Evolutionary conservation across 2,329 filamentous ascomycete genomes (phyloP), one percentile per base, ranked within the genome.

Genomic region (Colletotrichum plurivorum): DNA sequence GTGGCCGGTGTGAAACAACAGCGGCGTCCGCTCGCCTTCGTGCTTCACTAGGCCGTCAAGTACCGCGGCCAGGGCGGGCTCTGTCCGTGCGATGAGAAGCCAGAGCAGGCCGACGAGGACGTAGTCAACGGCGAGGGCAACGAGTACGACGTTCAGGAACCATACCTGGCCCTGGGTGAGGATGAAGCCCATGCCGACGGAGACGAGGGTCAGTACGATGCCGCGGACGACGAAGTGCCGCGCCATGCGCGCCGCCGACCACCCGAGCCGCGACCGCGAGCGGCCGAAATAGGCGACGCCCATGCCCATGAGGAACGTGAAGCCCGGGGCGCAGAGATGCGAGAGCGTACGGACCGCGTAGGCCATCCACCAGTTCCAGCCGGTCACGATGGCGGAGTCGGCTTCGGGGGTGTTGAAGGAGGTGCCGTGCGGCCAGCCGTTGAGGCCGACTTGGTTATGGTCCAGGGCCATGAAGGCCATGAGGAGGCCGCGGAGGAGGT

Each of bases 381-480:
- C 55, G 18, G 63, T 70, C 25, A 84, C 76, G 5, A 77, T 71
- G 1, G 63, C 48, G 20, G 81, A 76, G 72, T 84, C 83, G 22
- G 63, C 58, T 69, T 85, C 83, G 1, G 72, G 69, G n/a, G 71
- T 70, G n/a, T 75, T 67, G 5, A 78, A 78, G 6, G 48, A 54
- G 7, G 82, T 83, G 43, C 80, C 80, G 60, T 84, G 80, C 25
- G 75, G 69, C 83, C 83, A 85, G 1, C 79, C 75, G 63, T 78
- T 76, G n/a, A 84, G 73, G 1, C 73, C 74, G 16, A 84, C 67
- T n/a, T 76, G 74, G 63, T 76, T 78, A 72, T 85, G 83, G 72
- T 85, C 83, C 49, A 84, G 71, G 0, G 82, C 82, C 83, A 85
- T 84, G 63, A 82, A 53, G 13, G 78, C 73, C 80, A 83, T 84